phyloP scores from a whole-genome alignment of 345 rosid genomes.

The Raphanus raphanistrum region DNA sequence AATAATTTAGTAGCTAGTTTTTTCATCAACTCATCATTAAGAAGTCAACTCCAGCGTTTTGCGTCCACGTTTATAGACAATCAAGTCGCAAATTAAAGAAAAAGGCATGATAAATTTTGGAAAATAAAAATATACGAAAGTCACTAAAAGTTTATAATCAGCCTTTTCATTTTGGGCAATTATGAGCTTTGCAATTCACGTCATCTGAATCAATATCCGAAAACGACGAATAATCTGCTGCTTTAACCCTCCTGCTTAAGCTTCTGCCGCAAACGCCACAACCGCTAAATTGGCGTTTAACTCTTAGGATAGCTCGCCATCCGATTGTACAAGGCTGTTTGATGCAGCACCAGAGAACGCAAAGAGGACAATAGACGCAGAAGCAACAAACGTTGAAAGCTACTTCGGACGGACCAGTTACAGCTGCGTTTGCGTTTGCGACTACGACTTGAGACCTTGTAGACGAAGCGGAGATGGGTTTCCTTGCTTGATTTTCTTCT shows the following conservation, averaged over 20 bases:
- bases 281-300: conserved; percentile 29
- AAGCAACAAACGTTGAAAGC: conserved; percentile 57
- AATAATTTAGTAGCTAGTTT: too few species aligned
- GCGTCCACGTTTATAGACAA: conserved; percentile 16
- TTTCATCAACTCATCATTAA: conserved; percentile 19
- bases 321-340: conserved; percentile 64
- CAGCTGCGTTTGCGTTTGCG: conserved; percentile 17
- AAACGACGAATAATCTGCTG: conserved; percentile 65
- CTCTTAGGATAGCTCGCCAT: conserved; percentile 41
- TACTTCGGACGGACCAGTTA: conserved; percentile 43
- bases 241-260: conserved; percentile 30
- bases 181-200: conserved; percentile 27
- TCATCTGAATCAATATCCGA: conserved; percentile 62
- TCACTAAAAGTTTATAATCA: background rate
- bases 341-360: conserved; percentile 55
- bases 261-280: conserved; percentile 42
- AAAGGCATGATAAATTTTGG: background rate
- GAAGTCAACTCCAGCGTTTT: conserved; percentile 28
- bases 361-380: conserved; percentile 65
- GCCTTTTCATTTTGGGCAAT: conserved; percentile 16
- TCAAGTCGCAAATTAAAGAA: background rate
- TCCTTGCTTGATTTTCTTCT: conserved; percentile 19
- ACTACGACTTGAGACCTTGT: conserved; percentile 5
- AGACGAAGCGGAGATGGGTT: background rate
- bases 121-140: background rate